Evolutionary conservation across 768 basidiomycete species (phyloP), one percentile per base, ranked within the genome.

Genomic region (Astraeus odoratus): DNA sequence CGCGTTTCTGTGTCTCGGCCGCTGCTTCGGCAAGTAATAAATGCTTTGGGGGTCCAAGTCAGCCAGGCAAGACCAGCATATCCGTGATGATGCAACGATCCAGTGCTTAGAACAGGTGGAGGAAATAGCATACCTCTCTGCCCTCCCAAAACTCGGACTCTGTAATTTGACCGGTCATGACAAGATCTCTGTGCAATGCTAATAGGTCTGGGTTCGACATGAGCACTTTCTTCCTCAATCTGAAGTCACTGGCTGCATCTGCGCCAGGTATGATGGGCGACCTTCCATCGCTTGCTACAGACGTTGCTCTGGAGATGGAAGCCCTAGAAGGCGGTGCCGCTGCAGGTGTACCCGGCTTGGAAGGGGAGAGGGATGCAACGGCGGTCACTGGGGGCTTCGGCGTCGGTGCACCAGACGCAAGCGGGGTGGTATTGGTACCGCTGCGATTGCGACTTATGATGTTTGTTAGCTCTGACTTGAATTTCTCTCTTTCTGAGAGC

Each of bases 101-200:
- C n/a, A n/a, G n/a, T n/a, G n/a, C n/a, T n/a, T 44, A 45, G 44
- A 49, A 51, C n/a, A n/a, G 36, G 38, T 18, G 34, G 30, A 35
- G 30, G 18, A 20, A 22, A 22, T 40, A 49, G 37, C 56, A 43
- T 59, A 96, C 91, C 77, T 96, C 87, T 58, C 96, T 75, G 25
- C 92, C 91, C 49, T 93, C 92, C 96, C 96, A 98, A 63, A 98
- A 99, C 53, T 99, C 96, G 0, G 80, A 77, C 64, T 98, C 94
- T 1, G 84, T 85, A 24, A 99, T 86, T 51, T 88, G 83, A 8
- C 83, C 81, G 23, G 72, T 72, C 64, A 89, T 79, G 37, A 98
- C 96, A 48, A 98, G 77, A 39, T 95, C 89, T 30, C 81, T 80
- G 63, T 98, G 94, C 35, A 99, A 69, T 9, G 77, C 63, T 16